Base-by-base conservation (phyloP, 495 filamentous ascomycete genomes). In the Aspergillus mulundensis region DNA sequence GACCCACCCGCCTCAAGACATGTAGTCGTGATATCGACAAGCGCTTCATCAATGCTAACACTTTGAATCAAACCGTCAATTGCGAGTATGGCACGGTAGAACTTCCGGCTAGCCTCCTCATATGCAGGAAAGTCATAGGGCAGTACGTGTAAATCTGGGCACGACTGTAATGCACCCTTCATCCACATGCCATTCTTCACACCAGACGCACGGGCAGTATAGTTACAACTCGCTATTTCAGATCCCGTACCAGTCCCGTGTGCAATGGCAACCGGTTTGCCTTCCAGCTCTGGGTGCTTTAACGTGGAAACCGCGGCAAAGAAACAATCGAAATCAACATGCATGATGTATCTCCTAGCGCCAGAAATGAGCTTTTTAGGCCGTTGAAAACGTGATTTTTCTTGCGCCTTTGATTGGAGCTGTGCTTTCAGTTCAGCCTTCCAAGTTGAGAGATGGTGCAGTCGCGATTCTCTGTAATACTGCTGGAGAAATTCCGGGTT, bases 121-220 rank as follows among this genome's bases (percentile, higher is more conserved):
- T 98, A 98, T 0, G 83, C 91, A 6, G 87, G 86, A 63, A 97
- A 97, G 62, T 98, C 93, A 60, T 98, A 98, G 0, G 90, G 88
- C 32, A 98, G 66, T 5, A 95, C 81, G 58, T 91, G 88, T 25
- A 98, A 78, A 18, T 91, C 83, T 0, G 91, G 87, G 69, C 92
- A 98, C 12, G 91, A 72, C 57, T 92, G 84, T 59, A 86, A 77
- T 3, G 95, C 94, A 25, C 81, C 77, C 63, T 91, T 92, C 91
- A 98, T 96, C 94, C 94, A 98, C 95, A 96, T 97, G 8, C 95
- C 94, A 58, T 97, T 97, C 66, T 90, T 96, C 49, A 97, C 77
- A 0, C 92, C 94, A 61, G 82, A 91, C 19, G 81, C 79, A 20
- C 94, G 84, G 3, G 95, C 94, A 19, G 85, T 83, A 67, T 98